Evolutionary conservation across 306 rosid genomes (phyloP).

Genomic region (Crotalaria pallida): DNA sequence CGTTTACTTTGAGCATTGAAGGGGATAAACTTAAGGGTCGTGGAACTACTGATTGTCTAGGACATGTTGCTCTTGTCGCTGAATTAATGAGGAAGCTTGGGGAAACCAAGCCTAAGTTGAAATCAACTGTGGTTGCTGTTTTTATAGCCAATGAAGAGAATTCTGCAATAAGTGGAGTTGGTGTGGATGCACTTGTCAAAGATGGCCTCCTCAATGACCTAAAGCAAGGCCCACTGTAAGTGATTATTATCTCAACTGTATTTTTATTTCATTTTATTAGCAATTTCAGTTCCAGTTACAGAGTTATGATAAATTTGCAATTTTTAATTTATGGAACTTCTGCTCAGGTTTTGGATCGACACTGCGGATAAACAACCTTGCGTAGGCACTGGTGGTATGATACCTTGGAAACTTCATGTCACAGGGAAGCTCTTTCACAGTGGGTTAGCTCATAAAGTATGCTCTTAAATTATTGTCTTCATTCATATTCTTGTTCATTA

Average conservation of each 20-base stretch:
- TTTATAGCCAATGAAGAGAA: constrained; percentile 92
- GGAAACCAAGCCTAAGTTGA: constrained; percentile 60
- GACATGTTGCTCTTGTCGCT: constrained; percentile 85
- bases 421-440: constrained; percentile 90
- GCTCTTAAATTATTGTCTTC: neutral
- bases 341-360: constrained; percentile 79
- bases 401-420: constrained; percentile 84
- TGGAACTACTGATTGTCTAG: constrained; percentile 95
- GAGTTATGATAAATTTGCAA: neutral
- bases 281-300: neutral
- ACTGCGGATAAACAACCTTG: constrained; percentile 96
- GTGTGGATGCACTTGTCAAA: constrained; percentile 81
- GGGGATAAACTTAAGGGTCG: constrained; percentile 92
- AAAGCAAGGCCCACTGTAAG: constrained; percentile 84
- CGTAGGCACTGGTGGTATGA: constrained; percentile 88
- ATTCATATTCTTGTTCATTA: neutral
- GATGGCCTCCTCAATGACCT: constrained; percentile 68
- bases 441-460: constrained; percentile 83
- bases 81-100: constrained; percentile 84
- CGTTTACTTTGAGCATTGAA: constrained; percentile 74
- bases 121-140: constrained; percentile 79
- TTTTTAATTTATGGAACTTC: constrained; percentile 14
- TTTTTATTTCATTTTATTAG: neutral
- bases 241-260: neutral
- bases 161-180: constrained; percentile 77